A percentile compares a stretch with the other conserved stretches of the same genome.
Evolutionary conservation across 2,329 filamentous ascomycete species (phyloP).

Genomic region (Cladophialophora carrionii): DNA sequence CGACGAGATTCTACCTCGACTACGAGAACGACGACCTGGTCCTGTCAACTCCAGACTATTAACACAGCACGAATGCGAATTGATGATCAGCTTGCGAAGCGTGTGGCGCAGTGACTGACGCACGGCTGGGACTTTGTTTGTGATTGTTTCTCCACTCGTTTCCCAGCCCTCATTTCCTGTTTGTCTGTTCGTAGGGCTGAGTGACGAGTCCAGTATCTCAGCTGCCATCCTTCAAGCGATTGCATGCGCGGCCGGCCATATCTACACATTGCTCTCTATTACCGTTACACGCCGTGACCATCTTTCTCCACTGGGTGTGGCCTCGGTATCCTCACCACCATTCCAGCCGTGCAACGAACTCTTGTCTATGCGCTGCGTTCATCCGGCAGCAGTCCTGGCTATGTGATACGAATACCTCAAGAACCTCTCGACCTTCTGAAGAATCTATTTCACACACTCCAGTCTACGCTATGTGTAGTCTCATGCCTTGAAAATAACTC

Average conservation of each 20-base stretch:
- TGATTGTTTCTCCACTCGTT: neutral
- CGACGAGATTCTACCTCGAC: neutral
- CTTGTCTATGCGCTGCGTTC: neutral
- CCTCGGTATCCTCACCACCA: neutral
- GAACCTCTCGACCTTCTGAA: neutral
- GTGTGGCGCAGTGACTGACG: neutral
- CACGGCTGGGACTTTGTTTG: neutral
- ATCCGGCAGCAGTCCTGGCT: neutral
- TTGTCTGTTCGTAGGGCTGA: constrained; percentile 15
- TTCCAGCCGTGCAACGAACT: neutral
- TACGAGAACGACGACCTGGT: neutral
- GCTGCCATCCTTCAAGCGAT: constrained; percentile 7
- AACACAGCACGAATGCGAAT: neutral
- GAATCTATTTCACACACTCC: neutral
- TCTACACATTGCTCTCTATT: neutral
- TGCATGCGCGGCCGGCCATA: constrained; percentile 11
- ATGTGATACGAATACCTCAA: neutral
- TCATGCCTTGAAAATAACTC: constrained; percentile 11
- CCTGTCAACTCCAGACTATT: neutral
- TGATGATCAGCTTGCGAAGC: neutral
- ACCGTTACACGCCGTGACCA: neutral
- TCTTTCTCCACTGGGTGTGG: neutral
- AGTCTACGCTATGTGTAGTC: constrained; percentile 12
- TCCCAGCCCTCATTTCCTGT: constrained; percentile 4
- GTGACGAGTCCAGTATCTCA: constrained; percentile 16